These are phyloP conservation scores for Neonectria sp. DNA, from an alignment of 2,329 filamentous ascomycete genomes.

Conservation along the genomic window DNA sequence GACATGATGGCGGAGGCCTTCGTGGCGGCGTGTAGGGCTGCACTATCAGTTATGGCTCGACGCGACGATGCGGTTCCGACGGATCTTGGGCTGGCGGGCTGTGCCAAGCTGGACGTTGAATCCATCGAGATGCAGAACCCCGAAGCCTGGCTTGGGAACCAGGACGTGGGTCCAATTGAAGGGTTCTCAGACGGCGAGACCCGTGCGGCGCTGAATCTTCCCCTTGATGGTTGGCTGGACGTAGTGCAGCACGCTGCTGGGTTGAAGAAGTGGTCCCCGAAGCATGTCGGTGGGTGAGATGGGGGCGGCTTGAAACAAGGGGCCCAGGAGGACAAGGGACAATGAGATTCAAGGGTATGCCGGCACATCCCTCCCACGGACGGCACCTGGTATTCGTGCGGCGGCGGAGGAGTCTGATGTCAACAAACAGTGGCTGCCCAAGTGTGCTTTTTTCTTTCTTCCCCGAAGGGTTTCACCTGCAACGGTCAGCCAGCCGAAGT, in stretches of 20 bases:
- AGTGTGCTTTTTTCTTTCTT: neutral
- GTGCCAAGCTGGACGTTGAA: conserved; percentile 38
- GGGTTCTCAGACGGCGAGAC: conserved; percentile 26
- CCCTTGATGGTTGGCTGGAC: conserved; percentile 39
- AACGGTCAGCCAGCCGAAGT: neutral
- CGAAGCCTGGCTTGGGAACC: conserved; percentile 28
- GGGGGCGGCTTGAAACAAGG: conserved; percentile 29
- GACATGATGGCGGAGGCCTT: conserved; percentile 32
- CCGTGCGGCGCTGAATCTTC: conserved; percentile 34
- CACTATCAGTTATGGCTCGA: conserved; percentile 38
- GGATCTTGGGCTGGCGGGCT: conserved; percentile 38
- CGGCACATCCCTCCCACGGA: conserved; percentile 16
- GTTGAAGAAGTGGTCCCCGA: conserved; percentile 32
- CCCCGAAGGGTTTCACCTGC: neutral
- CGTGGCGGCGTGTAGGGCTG: conserved; percentile 32
- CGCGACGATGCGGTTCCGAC: conserved; percentile 27
- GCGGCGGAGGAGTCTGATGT: conserved; percentile 11
- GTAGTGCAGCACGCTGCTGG: conserved; percentile 31
- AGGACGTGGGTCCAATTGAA: conserved; percentile 26
- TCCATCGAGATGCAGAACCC: conserved; percentile 36
- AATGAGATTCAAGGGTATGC: conserved; percentile 6
- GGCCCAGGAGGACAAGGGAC: conserved; percentile 10
- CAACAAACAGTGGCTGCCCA: neutral
- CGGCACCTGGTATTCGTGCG: neutral
- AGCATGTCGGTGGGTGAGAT: conserved; percentile 37